Percentiles rank a stretch among this genome's conserved stretches.
Evolutionary conservation across 805 yeast species (phyloP).

Genomic region (Candida namnaoensis): DNA sequence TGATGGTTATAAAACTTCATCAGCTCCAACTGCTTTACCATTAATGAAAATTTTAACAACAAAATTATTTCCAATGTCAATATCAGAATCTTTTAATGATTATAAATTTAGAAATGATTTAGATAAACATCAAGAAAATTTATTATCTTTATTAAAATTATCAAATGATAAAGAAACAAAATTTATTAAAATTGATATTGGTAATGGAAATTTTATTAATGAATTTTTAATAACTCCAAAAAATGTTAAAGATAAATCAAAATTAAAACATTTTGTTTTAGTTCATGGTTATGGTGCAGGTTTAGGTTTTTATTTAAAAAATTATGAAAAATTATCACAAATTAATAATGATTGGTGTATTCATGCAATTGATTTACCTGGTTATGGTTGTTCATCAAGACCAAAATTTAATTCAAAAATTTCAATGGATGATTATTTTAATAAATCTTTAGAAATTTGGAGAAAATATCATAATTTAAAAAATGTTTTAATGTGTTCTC

Average conservation of each 20-base stretch:
- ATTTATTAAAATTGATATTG: conserved; percentile 26
- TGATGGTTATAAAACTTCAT: conserved; percentile 35
- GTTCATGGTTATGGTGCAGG: conserved; percentile 97
- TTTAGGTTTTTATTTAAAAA: conserved; percentile 73
- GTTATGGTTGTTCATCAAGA: conserved; percentile 85
- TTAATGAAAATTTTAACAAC: conserved; percentile 32
- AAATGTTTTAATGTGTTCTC: conserved; percentile 62
- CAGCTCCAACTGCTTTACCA: conserved; percentile 65
- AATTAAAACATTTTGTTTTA: conserved; percentile 49
- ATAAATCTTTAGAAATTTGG: conserved; percentile 60
- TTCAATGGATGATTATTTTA: conserved; percentile 28
- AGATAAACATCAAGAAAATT: conserved; percentile 35
- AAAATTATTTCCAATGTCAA: conserved; percentile 49
- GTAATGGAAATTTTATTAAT: conserved; percentile 54
- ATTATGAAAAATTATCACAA: conserved; percentile 43
- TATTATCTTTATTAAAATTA: conserved; percentile 37
- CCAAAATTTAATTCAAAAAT: conserved; percentile 43
- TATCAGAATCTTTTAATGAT: conserved; percentile 45
- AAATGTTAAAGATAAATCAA: conserved; percentile 18
- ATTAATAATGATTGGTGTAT: conserved; percentile 48
- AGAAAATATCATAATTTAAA: conserved; percentile 34
- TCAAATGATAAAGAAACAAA: conserved; percentile 26
- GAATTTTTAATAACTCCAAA: conserved; percentile 61
- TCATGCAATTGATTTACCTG: conserved; percentile 82
- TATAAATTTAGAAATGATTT: conserved; percentile 30